Evolutionary conservation across 1,139 yeast species (phyloP), one percentile per base, ranked within the genome.

Genomic region (Magnusiomyces suaveolens): DNA sequence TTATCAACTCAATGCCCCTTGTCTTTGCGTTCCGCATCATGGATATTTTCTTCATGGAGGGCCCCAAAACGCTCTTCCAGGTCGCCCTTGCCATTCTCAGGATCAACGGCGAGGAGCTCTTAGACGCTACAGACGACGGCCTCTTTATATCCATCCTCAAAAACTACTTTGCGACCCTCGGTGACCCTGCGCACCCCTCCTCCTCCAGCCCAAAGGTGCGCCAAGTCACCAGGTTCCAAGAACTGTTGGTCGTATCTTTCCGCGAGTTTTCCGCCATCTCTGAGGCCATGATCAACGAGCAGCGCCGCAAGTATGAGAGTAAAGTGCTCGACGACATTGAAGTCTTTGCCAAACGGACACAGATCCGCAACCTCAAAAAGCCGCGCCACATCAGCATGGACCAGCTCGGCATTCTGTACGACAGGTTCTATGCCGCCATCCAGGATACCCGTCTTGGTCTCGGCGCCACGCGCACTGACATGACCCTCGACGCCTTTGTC

Each of bases 1-100:
- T 87, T 67, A 78, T 92, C 61, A 89, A 87, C 60, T 84, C 96
- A 0, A 88, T 94, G 95, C 98, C 99, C 0, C 73, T 94, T 61
- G 90, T 88, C 3, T 90, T 82, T 72, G 97, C 98, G 1, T 88
- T 89, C 64, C 75, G 98, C 66, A 86, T 94, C 53, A 78, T 92
- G 64, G 99, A 94, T 69, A 84, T 90, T 24, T 86, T 94, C 66
- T 87, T 94, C 69, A 75, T 88, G 56, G 92, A 89, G 66, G 99
- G 99, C 0, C 83, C 96, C 3, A 84, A 83, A 59, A 84, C 95
- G 0, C 72, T 94, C 39, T 94, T 94, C 68, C 98, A 94, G 69
- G 94, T 92, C 14, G 96, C 96, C 0, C 72, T 94, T 59, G 98
- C 97, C 0, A 81, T 92, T 29, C 71, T 94, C 54, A 81, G 90